Conservation (phyloP, 306 rosid species). For the Astragalus membranaceus region DNA sequence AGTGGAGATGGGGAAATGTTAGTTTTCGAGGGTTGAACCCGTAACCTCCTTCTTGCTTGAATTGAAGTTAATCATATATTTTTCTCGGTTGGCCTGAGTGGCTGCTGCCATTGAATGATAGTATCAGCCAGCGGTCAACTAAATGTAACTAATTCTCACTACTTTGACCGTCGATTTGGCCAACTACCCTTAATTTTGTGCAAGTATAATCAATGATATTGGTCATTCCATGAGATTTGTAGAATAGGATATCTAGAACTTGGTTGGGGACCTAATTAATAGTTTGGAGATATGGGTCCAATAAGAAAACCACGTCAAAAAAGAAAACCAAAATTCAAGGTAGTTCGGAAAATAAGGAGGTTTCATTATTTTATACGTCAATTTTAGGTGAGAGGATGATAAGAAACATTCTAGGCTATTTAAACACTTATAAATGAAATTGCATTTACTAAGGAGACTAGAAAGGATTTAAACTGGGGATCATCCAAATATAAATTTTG, state of each 20-base stretch:
- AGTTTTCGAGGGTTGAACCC: too few relatives aligned
- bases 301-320: constrained; percentile 18
- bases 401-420: too few relatives aligned
- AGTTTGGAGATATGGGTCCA: constrained; percentile 6
- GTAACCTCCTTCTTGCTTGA: too few relatives aligned
- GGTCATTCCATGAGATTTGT: neutral
- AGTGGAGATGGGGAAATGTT: too few relatives aligned
- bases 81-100: neutral
- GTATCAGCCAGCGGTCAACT: neutral
- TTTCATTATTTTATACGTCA: too few relatives aligned
- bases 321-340: neutral
- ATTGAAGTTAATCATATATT: neutral
- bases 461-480: too few relatives aligned
- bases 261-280: constrained; percentile 11
- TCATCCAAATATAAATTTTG: too few relatives aligned
- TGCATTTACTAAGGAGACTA: too few relatives aligned
- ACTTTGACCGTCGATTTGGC: neutral
- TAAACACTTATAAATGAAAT: too few relatives aligned
- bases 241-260: neutral
- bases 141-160: neutral
- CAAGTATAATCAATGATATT: neutral
- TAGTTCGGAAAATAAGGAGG: too few relatives aligned
- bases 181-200: neutral
- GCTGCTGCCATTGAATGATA: neutral
- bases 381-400: too few relatives aligned